These are phyloP conservation scores for Casuarina equisetifolia DNA, from an alignment of 306 rosid species.

Conservation along the genomic window DNA sequence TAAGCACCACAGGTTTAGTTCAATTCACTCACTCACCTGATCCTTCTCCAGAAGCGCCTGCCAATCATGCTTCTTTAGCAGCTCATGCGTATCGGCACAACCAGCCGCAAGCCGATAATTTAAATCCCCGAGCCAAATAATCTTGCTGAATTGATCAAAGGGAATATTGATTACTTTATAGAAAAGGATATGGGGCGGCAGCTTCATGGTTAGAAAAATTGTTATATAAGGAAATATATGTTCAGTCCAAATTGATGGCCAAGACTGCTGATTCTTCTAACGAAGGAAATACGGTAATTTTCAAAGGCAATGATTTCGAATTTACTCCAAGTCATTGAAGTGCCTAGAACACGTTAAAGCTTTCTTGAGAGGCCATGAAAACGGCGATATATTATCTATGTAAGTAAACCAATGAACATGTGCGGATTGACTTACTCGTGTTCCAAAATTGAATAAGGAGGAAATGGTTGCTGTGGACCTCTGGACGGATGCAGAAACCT, in stretches of 20 bases:
- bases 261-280: too few relatives aligned
- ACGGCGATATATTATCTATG: too few relatives aligned
- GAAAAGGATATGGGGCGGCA: not conserved
- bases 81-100: conserved; percentile 56
- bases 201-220: too few relatives aligned
- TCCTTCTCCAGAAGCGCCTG: conserved; percentile 77
- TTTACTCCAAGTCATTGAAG: too few relatives aligned
- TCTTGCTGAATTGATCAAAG: conserved; percentile 41
- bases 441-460: conserved; percentile 62
- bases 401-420: not conserved
- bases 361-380: not conserved
- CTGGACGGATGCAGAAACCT: conserved; percentile 50
- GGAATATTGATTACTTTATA: not conserved
- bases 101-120: conserved; percentile 76
- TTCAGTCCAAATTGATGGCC: too few relatives aligned
- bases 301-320: too few relatives aligned
- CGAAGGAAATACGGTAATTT: too few relatives aligned
- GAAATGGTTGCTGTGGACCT: conserved; percentile 21
- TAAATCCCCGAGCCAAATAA: conserved; percentile 96
- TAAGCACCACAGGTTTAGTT: not conserved
- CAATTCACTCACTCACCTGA: conserved; percentile 52
- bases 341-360: not conserved
- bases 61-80: conserved; percentile 72
- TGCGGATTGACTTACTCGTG: conserved; percentile 59
- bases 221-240: not conserved